Percentiles rank a stretch among this genome's conserved stretches.
Conservation (phyloP, 495 filamentous ascomycete species). For the Tetracladium setigerum region DNA sequence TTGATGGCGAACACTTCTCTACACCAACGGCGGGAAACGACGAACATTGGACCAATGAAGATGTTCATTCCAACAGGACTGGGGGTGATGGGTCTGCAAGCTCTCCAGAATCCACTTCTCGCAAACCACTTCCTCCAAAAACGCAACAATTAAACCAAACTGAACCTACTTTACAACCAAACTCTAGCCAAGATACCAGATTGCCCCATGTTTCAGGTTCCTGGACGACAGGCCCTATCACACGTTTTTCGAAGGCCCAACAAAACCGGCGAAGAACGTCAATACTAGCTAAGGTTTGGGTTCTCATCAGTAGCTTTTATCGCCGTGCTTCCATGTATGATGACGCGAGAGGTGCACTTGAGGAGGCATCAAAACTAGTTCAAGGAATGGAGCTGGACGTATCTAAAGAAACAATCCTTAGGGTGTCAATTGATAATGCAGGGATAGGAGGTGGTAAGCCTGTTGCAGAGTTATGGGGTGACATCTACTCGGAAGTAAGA, state of each 20-base stretch:
- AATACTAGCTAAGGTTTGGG: conserved; percentile 74
- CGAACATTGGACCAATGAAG: neutral
- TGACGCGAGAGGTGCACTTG: conserved; percentile 69
- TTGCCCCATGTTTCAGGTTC: conserved; percentile 64
- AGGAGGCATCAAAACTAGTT: conserved; percentile 71
- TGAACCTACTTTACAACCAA: conserved; percentile 43
- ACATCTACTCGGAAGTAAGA: conserved; percentile 65
- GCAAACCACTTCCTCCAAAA: conserved; percentile 36
- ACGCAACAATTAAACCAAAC: conserved; percentile 36
- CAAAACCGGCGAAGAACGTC: conserved; percentile 49
- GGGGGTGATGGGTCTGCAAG: neutral
- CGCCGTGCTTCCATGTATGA: conserved; percentile 68
- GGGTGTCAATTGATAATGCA: conserved; percentile 43
- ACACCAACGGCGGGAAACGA: conserved; percentile 26
- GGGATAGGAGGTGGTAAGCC: conserved; percentile 71
- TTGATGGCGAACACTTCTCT: conserved; percentile 33
- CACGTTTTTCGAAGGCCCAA: conserved; percentile 42
- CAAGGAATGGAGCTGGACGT: conserved; percentile 45
- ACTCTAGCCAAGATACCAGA: conserved; percentile 76
- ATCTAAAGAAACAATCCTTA: conserved; percentile 39
- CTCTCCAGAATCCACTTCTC: neutral
- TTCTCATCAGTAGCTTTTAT: conserved; percentile 82
- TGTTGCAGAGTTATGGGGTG: conserved; percentile 72
- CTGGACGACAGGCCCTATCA: conserved; percentile 33
- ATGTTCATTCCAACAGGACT: neutral